Evolutionary conservation across 1,284 basidiomycete species (phyloP).

Genomic region (Veloboletus limbatus): DNA sequence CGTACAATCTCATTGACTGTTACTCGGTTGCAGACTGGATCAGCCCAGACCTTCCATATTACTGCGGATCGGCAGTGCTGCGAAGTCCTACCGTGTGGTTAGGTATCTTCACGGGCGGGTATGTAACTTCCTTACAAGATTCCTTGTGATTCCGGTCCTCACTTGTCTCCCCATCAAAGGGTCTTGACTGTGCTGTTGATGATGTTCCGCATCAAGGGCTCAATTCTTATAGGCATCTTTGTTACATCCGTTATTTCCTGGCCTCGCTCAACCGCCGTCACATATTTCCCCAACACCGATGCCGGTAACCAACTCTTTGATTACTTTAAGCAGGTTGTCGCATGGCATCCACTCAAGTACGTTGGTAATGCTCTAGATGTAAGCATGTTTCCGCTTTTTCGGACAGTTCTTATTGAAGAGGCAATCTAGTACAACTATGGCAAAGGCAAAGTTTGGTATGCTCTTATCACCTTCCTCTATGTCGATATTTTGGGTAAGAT

Average conservation of each 20-base stretch:
- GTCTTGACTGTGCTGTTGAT: slow-evolving; percentile 77
- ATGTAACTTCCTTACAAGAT: slow-evolving; percentile 19
- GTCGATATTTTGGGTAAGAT: slow-evolving; percentile 76
- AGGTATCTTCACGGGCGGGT: slow-evolving; percentile 87
- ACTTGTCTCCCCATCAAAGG: slow-evolving; percentile 35
- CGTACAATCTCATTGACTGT: slow-evolving; percentile 1
- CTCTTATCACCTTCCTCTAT: slow-evolving; percentile 85
- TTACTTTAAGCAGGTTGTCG: slow-evolving; percentile 86
- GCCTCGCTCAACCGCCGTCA: slow-evolving; percentile 79
- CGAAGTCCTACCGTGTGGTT: slow-evolving; percentile 82
- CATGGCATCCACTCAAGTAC: slow-evolving; percentile 64
- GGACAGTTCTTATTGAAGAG: neutral
- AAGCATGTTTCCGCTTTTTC: slow-evolving; percentile 29
- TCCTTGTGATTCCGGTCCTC: slow-evolving; percentile 7
- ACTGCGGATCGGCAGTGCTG: slow-evolving; percentile 68
- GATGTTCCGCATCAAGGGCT: slow-evolving; percentile 84
- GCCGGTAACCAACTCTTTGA: slow-evolving; percentile 73
- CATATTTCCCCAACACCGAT: slow-evolving; percentile 76
- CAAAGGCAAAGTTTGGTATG: slow-evolving; percentile 83
- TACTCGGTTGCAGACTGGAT: slow-evolving; percentile 32
- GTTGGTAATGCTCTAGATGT: slow-evolving; percentile 66
- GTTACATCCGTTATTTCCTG: slow-evolving; percentile 86
- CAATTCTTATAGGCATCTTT: slow-evolving; percentile 81
- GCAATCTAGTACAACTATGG: slow-evolving; percentile 49
- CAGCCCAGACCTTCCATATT: slow-evolving; percentile 45